phyloP scores from a whole-genome alignment of 805 yeast genomes.

The Sugiyamaella chiloensis region DNA sequence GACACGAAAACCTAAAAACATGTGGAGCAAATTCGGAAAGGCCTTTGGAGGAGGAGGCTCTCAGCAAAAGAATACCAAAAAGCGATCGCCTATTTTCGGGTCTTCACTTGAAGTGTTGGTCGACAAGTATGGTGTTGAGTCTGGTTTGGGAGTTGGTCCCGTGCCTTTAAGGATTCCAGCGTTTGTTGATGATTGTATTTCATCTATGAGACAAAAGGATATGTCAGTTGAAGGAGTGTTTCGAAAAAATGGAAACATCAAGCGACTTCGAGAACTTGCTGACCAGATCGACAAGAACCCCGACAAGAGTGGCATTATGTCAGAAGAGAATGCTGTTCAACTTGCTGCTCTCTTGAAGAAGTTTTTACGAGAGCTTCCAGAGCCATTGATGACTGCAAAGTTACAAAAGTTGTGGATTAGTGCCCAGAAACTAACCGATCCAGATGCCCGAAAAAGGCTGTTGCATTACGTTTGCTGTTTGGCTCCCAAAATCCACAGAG shows the following conservation, averaged over 20 bases:
- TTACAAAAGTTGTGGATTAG: conserved; percentile 75
- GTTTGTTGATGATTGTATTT: conserved; percentile 79
- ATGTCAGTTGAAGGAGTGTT: conserved; percentile 94
- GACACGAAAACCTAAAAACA: conserved; percentile 36
- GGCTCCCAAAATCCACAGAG: conserved; percentile 79
- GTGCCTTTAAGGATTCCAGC: conserved; percentile 75
- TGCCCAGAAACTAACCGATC: conserved; percentile 42
- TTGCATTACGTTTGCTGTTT: conserved; percentile 66
- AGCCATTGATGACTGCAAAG: conserved; percentile 75
- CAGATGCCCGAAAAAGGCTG: conserved; percentile 47
- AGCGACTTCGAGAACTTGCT: conserved; percentile 68
- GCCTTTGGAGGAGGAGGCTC: conserved; percentile 32
- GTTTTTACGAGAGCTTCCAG: conserved; percentile 88
- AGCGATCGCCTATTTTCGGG: conserved; percentile 62
- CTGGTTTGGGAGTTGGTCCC: conserved; percentile 83
- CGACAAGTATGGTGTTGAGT: conserved; percentile 70
- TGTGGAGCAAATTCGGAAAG: conserved; percentile 47
- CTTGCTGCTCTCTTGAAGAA: conserved; percentile 89
- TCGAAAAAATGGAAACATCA: conserved; percentile 93
- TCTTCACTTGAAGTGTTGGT: conserved; percentile 67
- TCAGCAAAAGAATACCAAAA: conserved; percentile 21
- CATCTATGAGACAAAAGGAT: conserved; percentile 83
- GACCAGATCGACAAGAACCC: conserved; percentile 74
- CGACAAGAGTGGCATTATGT: conserved; percentile 63
- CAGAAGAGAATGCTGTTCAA: conserved; percentile 81